phyloP scores from a whole-genome alignment of 129 eudicot species.

The Lactuca saligna region DNA sequence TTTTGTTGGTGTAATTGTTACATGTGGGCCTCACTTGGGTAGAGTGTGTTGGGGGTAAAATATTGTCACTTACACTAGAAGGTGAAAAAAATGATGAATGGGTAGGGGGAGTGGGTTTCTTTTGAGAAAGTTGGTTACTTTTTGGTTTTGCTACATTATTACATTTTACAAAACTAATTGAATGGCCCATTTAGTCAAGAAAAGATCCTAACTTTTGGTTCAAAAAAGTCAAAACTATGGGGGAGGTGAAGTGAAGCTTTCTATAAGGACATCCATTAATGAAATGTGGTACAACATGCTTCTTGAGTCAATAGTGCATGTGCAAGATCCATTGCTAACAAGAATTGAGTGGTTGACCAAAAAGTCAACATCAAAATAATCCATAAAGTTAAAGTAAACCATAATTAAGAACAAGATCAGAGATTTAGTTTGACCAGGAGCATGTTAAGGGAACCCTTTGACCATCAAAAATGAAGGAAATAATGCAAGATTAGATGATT shows the following conservation, averaged over 20 bases:
- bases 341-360: slow-evolving; percentile 29
- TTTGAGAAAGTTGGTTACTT: slow-evolving; percentile 29
- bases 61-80: slow-evolving; percentile 24
- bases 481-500: slow-evolving; percentile 25
- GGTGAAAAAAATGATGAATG: slow-evolving; percentile 44
- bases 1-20: slow-evolving; percentile 17
- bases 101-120: slow-evolving; percentile 16
- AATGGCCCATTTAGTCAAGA: slow-evolving; percentile 60
- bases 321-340: slow-evolving; percentile 41
- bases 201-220: slow-evolving; percentile 43
- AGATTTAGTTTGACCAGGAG: slow-evolving; percentile 34
- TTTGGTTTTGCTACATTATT: slow-evolving; percentile 33
- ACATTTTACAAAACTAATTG: slow-evolving; percentile 24
- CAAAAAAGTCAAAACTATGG: slow-evolving; percentile 56
- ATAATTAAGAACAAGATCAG: slow-evolving; percentile 23
- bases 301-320: slow-evolving; percentile 72
- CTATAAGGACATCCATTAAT: slow-evolving; percentile 49
- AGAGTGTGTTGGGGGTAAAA: slow-evolving; percentile 41
- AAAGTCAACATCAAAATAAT: slow-evolving; percentile 28
- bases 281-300: slow-evolving; percentile 57
- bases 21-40: slow-evolving; percentile 25
- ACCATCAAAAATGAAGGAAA: slow-evolving; percentile 23
- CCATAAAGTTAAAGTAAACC: slow-evolving; percentile 11
- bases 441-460: slow-evolving; percentile 35
- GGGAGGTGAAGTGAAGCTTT: slow-evolving; percentile 35